A percentile compares a stretch with the other conserved stretches of the same genome.
Conservation (phyloP, 2,329 filamentous ascomycete genomes). For the Scedosporium aurantiacum region DNA sequence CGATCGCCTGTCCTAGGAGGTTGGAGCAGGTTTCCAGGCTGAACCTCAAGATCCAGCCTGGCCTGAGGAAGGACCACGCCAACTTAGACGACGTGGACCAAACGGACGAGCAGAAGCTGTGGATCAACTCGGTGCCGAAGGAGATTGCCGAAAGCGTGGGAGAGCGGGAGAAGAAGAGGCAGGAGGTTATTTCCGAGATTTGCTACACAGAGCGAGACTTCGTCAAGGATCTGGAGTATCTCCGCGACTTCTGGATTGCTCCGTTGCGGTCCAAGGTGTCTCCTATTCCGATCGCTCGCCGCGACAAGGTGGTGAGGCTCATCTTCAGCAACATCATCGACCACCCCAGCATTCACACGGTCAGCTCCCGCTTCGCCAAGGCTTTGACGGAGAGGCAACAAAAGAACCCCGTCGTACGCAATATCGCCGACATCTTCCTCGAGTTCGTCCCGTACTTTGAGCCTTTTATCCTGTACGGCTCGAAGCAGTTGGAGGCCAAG, state of each 20-base stretch:
- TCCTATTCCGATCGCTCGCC: slow-evolving; percentile 76
- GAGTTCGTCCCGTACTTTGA: slow-evolving; percentile 87
- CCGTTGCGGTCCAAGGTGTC: slow-evolving; percentile 73
- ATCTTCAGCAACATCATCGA: slow-evolving; percentile 97
- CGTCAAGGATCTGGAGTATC: slow-evolving; percentile 95
- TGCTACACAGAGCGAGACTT: slow-evolving; percentile 99
- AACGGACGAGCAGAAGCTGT: slow-evolving; percentile 92
- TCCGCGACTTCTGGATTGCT: slow-evolving; percentile 97
- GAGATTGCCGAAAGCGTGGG: slow-evolving; percentile 83
- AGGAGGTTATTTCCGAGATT: slow-evolving; percentile 95
- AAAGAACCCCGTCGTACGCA: slow-evolving; percentile 76
- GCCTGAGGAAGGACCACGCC: slow-evolving; percentile 56
- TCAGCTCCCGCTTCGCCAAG: slow-evolving; percentile 81
- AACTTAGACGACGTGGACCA: slow-evolving; percentile 64
- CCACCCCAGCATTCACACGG: slow-evolving; percentile 65
- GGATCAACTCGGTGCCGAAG: slow-evolving; percentile 97
- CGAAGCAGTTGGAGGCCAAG: slow-evolving; percentile 91
- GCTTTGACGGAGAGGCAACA: slow-evolving; percentile 85
- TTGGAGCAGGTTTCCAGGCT: slow-evolving; percentile 90
- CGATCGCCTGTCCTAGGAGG: slow-evolving; percentile 87
- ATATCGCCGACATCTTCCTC: slow-evolving; percentile 87
- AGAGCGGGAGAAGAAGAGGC: slow-evolving; percentile 90
- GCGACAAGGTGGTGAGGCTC: slow-evolving; percentile 82
- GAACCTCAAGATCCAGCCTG: slow-evolving; percentile 86
- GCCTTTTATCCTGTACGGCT: slow-evolving; percentile 92